Evolutionary conservation across 352 stramenopile species (phyloP).

Genomic region (Sclerospora graminicola): DNA sequence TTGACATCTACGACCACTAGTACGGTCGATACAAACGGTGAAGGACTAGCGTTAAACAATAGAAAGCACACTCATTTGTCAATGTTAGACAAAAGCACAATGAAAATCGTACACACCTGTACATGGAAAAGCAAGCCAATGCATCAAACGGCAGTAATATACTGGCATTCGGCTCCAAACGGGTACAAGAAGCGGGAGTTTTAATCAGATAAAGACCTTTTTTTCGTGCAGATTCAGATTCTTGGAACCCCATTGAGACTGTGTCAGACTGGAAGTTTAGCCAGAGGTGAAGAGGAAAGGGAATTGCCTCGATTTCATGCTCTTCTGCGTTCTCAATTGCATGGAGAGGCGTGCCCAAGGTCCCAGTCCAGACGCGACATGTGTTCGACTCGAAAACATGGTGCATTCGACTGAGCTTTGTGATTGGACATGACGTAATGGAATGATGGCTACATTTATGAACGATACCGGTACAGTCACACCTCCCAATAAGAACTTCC

Average conservation of each 20-base stretch:
- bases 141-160: conserved; percentile 25
- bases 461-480: no score
- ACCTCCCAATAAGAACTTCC: no score
- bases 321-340: conserved; percentile 19
- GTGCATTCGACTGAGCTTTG: conserved; percentile 1
- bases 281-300: conserved; percentile 20
- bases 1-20: conserved; percentile 38
- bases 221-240: neutral
- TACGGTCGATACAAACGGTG: conserved; percentile 40
- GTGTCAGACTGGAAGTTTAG: conserved; percentile 1
- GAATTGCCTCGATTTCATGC: conserved; percentile 17
- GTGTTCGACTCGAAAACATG: conserved; percentile 22
- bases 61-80: no score
- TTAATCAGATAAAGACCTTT: conserved; percentile 19
- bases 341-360: conserved; percentile 14
- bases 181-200: neutral
- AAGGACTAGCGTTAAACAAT: no score
- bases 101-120: conserved; percentile 21
- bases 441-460: conserved; percentile 12
- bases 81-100: neutral
- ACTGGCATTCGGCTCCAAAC: conserved; percentile 5
- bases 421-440: conserved; percentile 11
- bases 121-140: conserved; percentile 31
- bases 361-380: conserved; percentile 38
- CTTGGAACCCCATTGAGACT: conserved; percentile 1